Base-by-base conservation (phyloP, 2,329 filamentous ascomycete species). In the Clarireedia monteithiana region DNA sequence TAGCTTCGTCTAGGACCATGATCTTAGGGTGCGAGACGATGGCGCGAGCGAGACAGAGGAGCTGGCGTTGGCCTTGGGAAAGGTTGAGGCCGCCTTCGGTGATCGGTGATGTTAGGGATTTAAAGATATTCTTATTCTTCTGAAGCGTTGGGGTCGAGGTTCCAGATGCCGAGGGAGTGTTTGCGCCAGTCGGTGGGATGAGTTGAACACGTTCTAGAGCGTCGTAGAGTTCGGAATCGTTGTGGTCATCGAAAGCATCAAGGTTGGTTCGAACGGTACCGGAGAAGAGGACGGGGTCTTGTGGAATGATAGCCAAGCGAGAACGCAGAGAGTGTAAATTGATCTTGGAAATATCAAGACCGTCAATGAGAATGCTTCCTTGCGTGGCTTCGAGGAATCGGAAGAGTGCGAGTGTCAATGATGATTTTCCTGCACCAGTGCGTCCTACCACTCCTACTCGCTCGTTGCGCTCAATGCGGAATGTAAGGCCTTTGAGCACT, bases 1-100 rank as follows among this genome's bases (percentile, higher is more conserved):
- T 92, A 0, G 88, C 88, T 72, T 91, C 88, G 67, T 92, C 88
- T 1, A 91, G 78, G 1, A 91, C 82, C 80, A 92, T 86, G 63
- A 92, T 83, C 66, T 86, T 86, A 3, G 88, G 86, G 0, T 84
- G 78, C 0, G 82, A 78, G 24, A 89, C 82, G 62, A 90, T 89
- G 50, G 84, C 86, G 50, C 83, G 83, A 0, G 86, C 86, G 4
- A 89, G 80, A 64, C 86, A 89, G 39, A 91, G 78, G 0, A 90
- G 82, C 69, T 91, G 87, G 2, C 87, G 79, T 69, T 91, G 87
- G 27, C 87, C 86, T 67, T 89, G 86, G 0, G 85, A 88, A 17
- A 90, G 75, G 67, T 90, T 91, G 4, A 86, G 77, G 0, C 87
- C 87, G 17, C 85, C 85, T 68, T 89, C 85, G 2, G 84, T 82